Percentiles rank a stretch among this genome's conserved stretches.
Evolutionary conservation across 768 basidiomycete species (phyloP).

Genomic region (Mycena rebaudengoi): DNA sequence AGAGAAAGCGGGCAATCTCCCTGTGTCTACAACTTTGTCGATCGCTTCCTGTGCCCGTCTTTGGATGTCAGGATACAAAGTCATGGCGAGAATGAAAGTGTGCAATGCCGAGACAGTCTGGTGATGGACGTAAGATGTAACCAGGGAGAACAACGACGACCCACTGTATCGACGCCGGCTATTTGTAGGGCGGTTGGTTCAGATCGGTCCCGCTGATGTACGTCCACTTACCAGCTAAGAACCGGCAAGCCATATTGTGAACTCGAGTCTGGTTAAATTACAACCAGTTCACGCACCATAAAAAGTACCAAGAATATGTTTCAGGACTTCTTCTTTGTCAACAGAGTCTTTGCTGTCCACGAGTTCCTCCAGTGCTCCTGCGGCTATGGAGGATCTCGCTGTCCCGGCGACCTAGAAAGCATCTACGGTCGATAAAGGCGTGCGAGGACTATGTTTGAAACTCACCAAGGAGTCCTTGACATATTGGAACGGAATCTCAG

Average conservation of each 20-base stretch:
- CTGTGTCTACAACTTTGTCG: conserved; percentile 30
- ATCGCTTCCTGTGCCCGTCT: conserved; percentile 36
- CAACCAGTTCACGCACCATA: not conserved
- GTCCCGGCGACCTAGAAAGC: not conserved
- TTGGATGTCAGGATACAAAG: conserved; percentile 32
- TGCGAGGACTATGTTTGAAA: no score
- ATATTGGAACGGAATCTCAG: not conserved
- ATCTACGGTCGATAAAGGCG: not conserved
- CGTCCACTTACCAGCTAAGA: no score
- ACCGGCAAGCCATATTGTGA: not conserved
- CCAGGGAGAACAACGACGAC: not conserved
- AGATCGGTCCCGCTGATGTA: no score
- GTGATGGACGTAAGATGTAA: not conserved
- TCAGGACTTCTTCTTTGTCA: not conserved
- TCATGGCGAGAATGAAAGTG: conserved; percentile 35
- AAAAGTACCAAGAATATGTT: not conserved
- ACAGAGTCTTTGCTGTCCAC: not conserved
- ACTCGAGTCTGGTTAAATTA: not conserved
- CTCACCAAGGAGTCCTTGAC: not conserved
- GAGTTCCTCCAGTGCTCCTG: not conserved
- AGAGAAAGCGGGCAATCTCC: conserved; percentile 34
- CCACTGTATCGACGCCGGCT: conserved; percentile 21
- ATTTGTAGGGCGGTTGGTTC: no score
- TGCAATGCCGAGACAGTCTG: conserved; percentile 17
- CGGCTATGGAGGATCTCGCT: conserved; percentile 1